These are phyloP conservation scores for Kuraishia hungarica DNA, from an alignment of 805 yeast species.

Conservation along the genomic window DNA sequence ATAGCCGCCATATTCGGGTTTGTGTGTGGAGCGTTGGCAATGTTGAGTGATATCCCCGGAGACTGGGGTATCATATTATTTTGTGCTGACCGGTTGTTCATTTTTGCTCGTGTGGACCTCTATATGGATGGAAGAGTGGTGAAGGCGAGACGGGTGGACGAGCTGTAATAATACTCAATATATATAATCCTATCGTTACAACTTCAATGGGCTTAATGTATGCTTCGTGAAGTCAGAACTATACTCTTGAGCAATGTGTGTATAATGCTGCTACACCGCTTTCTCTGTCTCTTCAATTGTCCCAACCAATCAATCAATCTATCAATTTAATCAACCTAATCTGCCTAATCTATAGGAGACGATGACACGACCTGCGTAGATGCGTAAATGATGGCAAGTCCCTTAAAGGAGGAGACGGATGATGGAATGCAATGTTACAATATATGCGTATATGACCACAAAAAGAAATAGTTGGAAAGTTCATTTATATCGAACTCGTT, in stretches of 20 bases:
- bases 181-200: too few relatives aligned
- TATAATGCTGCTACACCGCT: not conserved
- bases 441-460: too few relatives aligned
- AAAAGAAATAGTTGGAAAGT: too few relatives aligned
- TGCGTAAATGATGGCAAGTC: not conserved
- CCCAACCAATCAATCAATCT: too few relatives aligned
- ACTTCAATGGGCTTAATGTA: too few relatives aligned
- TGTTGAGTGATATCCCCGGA: not conserved
- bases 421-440: too few relatives aligned
- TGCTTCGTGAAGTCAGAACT: too few relatives aligned
- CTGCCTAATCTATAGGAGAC: not conserved
- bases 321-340: not conserved
- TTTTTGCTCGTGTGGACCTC: not conserved
- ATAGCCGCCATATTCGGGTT: not conserved
- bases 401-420: too few relatives aligned
- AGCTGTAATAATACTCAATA: too few relatives aligned
- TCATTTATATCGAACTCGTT: too few relatives aligned
- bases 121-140: not conserved
- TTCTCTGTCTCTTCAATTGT: not conserved
- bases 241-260: too few relatives aligned
- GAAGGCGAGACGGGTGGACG: too few relatives aligned
- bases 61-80: not conserved
- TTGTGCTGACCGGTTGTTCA: not conserved
- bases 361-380: not conserved
- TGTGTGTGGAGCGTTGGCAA: not conserved